Evolutionary conservation across 352 stramenopile genomes (phyloP).

Genomic region (Pythium dissimile): DNA sequence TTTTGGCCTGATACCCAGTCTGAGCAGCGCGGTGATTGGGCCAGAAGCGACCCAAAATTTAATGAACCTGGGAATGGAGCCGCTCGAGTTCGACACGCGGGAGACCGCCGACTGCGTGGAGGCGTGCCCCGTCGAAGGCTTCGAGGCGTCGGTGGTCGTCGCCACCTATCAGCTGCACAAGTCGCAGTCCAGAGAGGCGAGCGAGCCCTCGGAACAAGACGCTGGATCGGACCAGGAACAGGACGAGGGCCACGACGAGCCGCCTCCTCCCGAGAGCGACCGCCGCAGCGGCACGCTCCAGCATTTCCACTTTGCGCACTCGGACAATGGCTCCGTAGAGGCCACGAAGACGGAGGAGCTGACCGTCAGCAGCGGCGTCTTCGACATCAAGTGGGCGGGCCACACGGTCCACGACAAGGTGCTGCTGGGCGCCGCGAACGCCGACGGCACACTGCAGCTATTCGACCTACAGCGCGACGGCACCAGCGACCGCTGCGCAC

Average conservation of each 20-base stretch:
- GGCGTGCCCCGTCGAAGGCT: conserved; percentile 56
- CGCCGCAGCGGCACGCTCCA: conserved; percentile 64
- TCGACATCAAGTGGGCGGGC: conserved; percentile 82
- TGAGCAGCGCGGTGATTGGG: no score
- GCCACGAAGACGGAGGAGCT: conserved; percentile 46
- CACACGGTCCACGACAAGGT: conserved; percentile 45
- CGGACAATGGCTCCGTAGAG: conserved; percentile 26
- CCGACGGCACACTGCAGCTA: conserved; percentile 62
- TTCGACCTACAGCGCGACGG: conserved; percentile 33
- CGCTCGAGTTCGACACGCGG: conserved; percentile 59
- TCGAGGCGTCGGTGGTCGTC: conserved; percentile 61
- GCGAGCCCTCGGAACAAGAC: neutral
- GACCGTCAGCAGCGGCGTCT: conserved; percentile 58
- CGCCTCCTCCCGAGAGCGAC: conserved; percentile 14
- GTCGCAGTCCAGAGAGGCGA: conserved; percentile 22
- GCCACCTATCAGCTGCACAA: conserved; percentile 86
- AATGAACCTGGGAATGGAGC: conserved; percentile 12
- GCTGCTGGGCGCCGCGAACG: conserved; percentile 59
- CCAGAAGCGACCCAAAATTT: no score
- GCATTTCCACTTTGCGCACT: conserved; percentile 42
- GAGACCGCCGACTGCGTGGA: conserved; percentile 87
- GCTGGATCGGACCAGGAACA: neutral
- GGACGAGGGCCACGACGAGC: neutral
- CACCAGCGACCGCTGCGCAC: neutral
- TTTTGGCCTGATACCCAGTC: no score